Conservation (phyloP, 306 rosid species). For the Cucumis cinereus region DNA sequence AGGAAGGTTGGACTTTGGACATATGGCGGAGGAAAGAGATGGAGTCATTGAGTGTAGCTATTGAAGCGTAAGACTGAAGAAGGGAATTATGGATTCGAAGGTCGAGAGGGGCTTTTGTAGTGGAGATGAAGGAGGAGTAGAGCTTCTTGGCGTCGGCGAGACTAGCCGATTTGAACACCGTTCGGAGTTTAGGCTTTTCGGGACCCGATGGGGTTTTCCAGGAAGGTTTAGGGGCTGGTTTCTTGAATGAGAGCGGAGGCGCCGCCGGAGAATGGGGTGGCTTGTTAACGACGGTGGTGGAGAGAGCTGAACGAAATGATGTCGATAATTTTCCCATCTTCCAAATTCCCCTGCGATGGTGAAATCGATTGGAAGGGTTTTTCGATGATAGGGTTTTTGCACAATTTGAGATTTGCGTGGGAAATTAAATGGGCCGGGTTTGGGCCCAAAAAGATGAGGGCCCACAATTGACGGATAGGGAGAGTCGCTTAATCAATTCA, state of each 20-base stretch:
- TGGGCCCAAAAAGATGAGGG: not conserved
- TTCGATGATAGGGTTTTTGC: not conserved
- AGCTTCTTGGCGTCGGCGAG: constrained; percentile 53
- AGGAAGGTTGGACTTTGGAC: constrained; percentile 35
- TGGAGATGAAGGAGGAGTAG: constrained; percentile 34
- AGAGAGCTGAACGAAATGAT: constrained; percentile 40
- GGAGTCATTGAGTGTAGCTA: constrained; percentile 54
- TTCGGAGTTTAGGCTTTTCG: not conserved
- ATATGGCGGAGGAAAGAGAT: constrained; percentile 60
- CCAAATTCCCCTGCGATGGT: not conserved
- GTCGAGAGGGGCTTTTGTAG: constrained; percentile 20
- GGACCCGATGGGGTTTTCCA: not conserved
- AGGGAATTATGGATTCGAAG: constrained; percentile 41
- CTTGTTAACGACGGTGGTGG: constrained; percentile 22
- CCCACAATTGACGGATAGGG: not conserved
- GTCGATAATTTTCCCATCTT: constrained; percentile 69
- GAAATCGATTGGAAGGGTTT: not conserved
- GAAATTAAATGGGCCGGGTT: constrained; percentile 1
- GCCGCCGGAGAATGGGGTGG: constrained; percentile 22
- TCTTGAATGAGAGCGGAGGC: constrained; percentile 6
- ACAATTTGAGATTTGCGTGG: not conserved
- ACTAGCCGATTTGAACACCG: constrained; percentile 43
- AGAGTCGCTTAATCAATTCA: too few relatives aligned
- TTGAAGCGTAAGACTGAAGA: constrained; percentile 57
- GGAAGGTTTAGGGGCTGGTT: constrained; percentile 14